Evolutionary conservation across 2,329 filamentous ascomycete species (phyloP).

Genomic region (Helminthosporium solani): DNA sequence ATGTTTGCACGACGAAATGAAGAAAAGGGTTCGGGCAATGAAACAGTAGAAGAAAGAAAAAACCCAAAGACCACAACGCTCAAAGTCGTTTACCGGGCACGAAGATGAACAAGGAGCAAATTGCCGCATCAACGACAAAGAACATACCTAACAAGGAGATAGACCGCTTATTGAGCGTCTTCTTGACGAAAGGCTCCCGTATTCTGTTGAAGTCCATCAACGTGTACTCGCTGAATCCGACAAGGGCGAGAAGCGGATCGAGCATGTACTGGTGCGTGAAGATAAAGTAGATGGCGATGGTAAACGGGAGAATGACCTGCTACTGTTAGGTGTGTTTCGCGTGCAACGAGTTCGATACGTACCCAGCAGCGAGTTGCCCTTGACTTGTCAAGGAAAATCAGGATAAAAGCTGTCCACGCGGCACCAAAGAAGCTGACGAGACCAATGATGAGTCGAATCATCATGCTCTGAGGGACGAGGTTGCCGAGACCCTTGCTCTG

Average conservation of each 20-base stretch:
- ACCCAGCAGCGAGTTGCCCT: constrained; percentile 81
- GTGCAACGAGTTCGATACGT: constrained; percentile 42
- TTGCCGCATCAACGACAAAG: constrained; percentile 71
- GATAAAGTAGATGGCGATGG: constrained; percentile 74
- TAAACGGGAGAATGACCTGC: constrained; percentile 83
- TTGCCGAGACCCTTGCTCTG: constrained; percentile 95
- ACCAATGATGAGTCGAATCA: constrained; percentile 81
- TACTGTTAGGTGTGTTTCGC: constrained; percentile 30
- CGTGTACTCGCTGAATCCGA: constrained; percentile 95
- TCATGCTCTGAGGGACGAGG: constrained; percentile 84
- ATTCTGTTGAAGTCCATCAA: constrained; percentile 89
- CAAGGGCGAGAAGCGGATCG: constrained; percentile 83
- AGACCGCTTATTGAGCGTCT: constrained; percentile 79
- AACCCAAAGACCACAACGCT: constrained; percentile 2
- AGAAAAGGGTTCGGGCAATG: constrained; percentile 21
- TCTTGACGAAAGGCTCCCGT: constrained; percentile 86
- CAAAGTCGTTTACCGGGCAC: constrained; percentile 84
- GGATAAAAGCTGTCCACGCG: constrained; percentile 90
- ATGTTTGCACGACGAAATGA: neutral
- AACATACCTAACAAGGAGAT: constrained; percentile 78
- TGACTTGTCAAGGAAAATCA: constrained; percentile 84
- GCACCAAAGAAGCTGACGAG: constrained; percentile 84
- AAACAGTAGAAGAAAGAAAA: constrained; percentile 5
- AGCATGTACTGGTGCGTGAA: constrained; percentile 90
- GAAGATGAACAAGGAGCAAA: constrained; percentile 89